Base-by-base conservation (phyloP, 495 filamentous ascomycete genomes). In the Neurospora tetraspora region DNA sequence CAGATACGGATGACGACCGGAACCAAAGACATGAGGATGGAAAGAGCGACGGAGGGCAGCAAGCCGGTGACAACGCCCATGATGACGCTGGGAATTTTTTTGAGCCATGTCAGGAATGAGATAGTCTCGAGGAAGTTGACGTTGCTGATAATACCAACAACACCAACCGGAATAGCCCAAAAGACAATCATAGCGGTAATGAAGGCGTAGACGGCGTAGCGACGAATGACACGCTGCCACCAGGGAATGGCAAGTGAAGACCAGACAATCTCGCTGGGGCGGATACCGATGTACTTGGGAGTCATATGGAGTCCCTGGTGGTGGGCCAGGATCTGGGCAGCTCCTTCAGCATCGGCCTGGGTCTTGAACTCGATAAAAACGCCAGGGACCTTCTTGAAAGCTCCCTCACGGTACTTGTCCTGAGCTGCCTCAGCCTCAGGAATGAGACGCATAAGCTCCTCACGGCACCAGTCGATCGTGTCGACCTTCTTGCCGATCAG, bases 261-360 rank as follows among this genome's bases (percentile, higher is more conserved):
- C 96, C 96, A 99, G 80, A 99, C 90, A 59, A 99, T 86, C 78
- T 98, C 96, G 69, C 82, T 86, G 1, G 96, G 96, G 38, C 89
- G 90, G 69, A 99, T 80, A 47, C 96, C 96, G 73, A 96, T 94
- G 78, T 91, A 94, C 45, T 93, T 90, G 65, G 94, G 94, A n/a
- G 92, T 84, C 94, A 97, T 97, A 80, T 96, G 94, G 70, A 97
- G 85, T 65, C 92, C 92, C 76, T 93, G 89, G 80, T 98, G 93
- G 81, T 97, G 94, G 16, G 93, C 89, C 38, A 98, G 87, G 20
- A 91, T 91, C 79, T 97, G 94, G 81, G 86, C 93, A 38, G 96
- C 95, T 59, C 88, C 83, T 80, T 99, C 96, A 27, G 96, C 96
- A 73, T 95, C 92, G 69, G 88, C 84, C 77, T 97, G 93, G 34